Base-by-base conservation (phyloP, 1,284 basidiomycete genomes). In the Tylopilus sp. region DNA sequence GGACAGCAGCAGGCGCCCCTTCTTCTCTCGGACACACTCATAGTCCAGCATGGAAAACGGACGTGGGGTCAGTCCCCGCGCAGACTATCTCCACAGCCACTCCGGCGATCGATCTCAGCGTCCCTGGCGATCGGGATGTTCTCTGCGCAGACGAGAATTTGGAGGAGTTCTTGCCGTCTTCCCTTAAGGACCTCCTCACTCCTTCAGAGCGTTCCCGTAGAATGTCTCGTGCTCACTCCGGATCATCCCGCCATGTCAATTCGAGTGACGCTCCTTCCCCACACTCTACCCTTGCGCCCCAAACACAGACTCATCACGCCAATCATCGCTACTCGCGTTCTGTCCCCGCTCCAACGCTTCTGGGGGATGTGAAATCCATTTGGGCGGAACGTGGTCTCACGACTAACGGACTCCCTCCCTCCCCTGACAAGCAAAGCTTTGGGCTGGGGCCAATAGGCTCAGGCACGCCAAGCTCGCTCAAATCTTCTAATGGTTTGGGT, bases 81-180 rank as follows among this genome's bases (percentile, higher is more conserved):
- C 59, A 55, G 21, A 44, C 44, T 1, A n/a, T 36, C 25, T 3
- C 43, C 40, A 30, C 13, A 4, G 12, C 54, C 34, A 46, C 40
- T 6, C 51, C 63, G 1, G 49, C 43, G 8, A 49, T 56, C 38
- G 55, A 59, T 29, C 41, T 59, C 33, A 59, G 51, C 43, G 40
- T 59, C 36, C 49, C 55, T 44, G 64, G 33, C 52, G 61, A 62
- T 6, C 56, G 61, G 0, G 75, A 76, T 4, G 64, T 72, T n/a
- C 76, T 76, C 0, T 79, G 80, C 0, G 81, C 81, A 23, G 85
- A 86, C 46, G 89, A 85, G 38, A 87, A 92, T 56, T 68, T 90
- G 45, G 92, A 97, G 61, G 92, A 92, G 50, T 87, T 95, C 63
- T 66, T 96, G 25, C 92, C 92, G 0, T 86, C 88, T 46, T 90